Base-by-base conservation (phyloP, 1,284 basidiomycete species). In the Erythrobasidium hasegawianum region DNA sequence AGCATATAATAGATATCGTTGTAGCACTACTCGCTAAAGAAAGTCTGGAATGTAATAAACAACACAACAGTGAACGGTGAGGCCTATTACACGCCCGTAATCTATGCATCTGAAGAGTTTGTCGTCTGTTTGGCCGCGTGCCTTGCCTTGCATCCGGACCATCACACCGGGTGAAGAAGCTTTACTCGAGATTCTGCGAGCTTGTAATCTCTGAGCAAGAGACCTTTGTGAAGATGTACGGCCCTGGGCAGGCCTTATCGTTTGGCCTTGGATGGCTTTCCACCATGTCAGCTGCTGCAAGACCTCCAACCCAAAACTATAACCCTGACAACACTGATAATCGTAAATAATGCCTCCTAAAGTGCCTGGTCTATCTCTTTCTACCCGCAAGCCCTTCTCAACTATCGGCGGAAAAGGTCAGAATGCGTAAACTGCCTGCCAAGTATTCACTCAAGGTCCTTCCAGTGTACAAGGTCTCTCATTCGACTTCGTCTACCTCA, bases 311-410 rank as follows among this genome's bases (percentile, higher is more conserved):
- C 11, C 33, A 33, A 33, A 33, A 33, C 33, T 4, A 33, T 33
- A 33, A n/a, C n/a, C n/a, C n/a, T n/a, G n/a, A n/a, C n/a, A n/a
- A 22, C 29, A 41, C 9, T 41, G n/a, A n/a, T n/a, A n/a, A n/a
- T n/a, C n/a, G n/a, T n/a, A n/a, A n/a, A 7, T 26, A 1, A 22
- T n/a, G 16, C 9, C 9, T 27, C 22, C 3, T 27, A 14, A 14
- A 64, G 61, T 16, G 61, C 62, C n/a, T 65, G 62, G 62, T 65
- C 62, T 22, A 41, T 65, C 43, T 65, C 62, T n/a, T 81, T 81
- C 73, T 80, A 80, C 68, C 80, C 79, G 1, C 80, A 80, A 56
- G 43, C 78, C n/a, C 57, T 79, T 39, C 74, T 80, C 64, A 81
- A 81, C 70, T 78, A 76, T 68, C 57, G 68, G 13, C 76, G 79